Percentiles rank a stretch among this genome's conserved stretches.
These are phyloP conservation scores for Saccharomyces hybrid DNA, from an alignment of 1,139 yeast species.

Conservation along the genomic window DNA sequence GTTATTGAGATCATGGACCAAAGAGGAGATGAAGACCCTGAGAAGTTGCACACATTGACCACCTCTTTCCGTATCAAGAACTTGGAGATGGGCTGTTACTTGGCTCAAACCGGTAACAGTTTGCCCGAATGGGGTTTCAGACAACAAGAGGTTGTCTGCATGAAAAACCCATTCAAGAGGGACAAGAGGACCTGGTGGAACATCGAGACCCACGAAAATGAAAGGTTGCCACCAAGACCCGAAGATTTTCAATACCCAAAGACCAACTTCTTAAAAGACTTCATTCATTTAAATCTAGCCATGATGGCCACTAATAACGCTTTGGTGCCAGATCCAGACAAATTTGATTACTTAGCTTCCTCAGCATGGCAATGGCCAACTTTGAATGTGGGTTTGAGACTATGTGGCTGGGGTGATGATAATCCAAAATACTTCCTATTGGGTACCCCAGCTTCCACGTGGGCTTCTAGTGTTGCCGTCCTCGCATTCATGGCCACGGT, in stretches of 20 bases:
- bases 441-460: conserved; percentile 91
- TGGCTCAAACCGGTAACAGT: conserved; percentile 70
- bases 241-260: conserved; percentile 71
- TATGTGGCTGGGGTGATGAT: conserved; percentile 90
- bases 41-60: conserved; percentile 75
- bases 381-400: conserved; percentile 81
- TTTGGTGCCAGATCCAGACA: conserved; percentile 84
- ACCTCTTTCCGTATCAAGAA: conserved; percentile 74
- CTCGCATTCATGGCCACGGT: conserved; percentile 52
- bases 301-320: conserved; percentile 99
- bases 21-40: conserved; percentile 58
- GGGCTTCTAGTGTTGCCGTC: conserved; percentile 78
- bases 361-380: conserved; percentile 99
- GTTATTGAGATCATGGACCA: conserved; percentile 79
- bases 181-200: conserved; percentile 99
- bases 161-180: conserved; percentile 64
- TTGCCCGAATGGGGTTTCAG: conserved; percentile 98
- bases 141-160: conserved; percentile 93
- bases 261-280: conserved; percentile 80
- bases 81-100: conserved; percentile 67
- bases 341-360: conserved; percentile 86
- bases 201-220: conserved; percentile 77
- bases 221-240: conserved; percentile 62
- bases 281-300: conserved; percentile 86
- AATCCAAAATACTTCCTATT: conserved; percentile 77